Base-by-base conservation (phyloP, 495 filamentous ascomycete genomes). In the Trichodelitschia bisporula region DNA sequence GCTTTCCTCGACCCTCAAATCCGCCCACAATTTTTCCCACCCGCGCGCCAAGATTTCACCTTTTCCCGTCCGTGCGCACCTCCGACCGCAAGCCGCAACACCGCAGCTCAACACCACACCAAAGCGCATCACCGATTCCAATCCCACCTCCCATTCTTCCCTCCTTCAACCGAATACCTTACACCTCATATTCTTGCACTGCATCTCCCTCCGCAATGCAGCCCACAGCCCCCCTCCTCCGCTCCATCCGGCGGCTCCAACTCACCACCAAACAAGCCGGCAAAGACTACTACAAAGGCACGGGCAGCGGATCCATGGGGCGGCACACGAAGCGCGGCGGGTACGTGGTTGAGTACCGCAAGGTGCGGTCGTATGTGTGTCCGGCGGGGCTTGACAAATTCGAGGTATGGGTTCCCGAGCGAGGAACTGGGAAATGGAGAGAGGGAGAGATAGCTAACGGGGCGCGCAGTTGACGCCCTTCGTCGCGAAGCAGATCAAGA, bases 221-320 rank as follows among this genome's bases (percentile, higher is more conserved):
- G 51, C 75, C 83, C 11, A 74, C 84, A 13, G 53, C 66, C 34
- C 46, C 62, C 20, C 70, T 91, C 48, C 59, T 64, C 40, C 58
- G 59, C 48, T 59, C 61, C 28, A 41, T 78, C 32, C 69, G 75
- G 44, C 69, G 72, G 31, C 56, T 77, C 26, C 56, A 58, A 13
- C 59, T 97, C 32, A 92, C 76, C 3, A 95, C 86, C 37, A 97
- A 97, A 55, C 67, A 77, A 48, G 69, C 77, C 55, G 74, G 73
- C 47, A 79, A 82, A 48, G 86, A 78, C 29, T 97, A 70, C 64
- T 95, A 95, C 66, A 95, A 95, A 59, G 89, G 89, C 46, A 93
- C 67, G 36, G 61, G 84, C 15, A 67, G 77, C 0, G 89, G 89
- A 9, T 65, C 71, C 21, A 77, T 84, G 69, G 86, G 86, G 38